Evolutionary conservation across 306 rosid species (phyloP), one percentile per base, ranked within the genome.

Genomic region (Inga oerstediana): DNA sequence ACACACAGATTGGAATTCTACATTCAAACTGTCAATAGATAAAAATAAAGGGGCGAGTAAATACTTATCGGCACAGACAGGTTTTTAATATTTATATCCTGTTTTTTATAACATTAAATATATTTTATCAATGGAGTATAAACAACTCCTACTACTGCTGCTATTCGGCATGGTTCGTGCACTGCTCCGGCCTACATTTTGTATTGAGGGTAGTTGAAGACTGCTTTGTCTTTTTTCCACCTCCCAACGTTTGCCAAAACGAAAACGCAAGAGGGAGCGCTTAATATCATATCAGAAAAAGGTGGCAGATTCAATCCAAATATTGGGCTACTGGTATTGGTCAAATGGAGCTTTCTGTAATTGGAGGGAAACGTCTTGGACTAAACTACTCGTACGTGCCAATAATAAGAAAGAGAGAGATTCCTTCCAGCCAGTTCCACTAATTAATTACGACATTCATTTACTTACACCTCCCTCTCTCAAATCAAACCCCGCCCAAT

Each of bases 211-310:
- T 0, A 22, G 62, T 84, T 70, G 92, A 89, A 89, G 73, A 72
- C 91, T 87, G 89, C 89, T 0, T 87, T 87, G 92, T 87, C 91
- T 32, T 81, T 83, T 80, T 76, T 24, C 7, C 65, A 2, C 66
- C 24, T 1, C 41, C 76, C 30, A 30, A 45, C 59, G 12, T n/a
- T 66, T 72, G 79, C 34, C 17, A 13, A 30, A 13, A 64, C 39
- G 17, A n/a, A 20, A 8, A 56, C 27, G 12, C 27, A 19, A 19
- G 61, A 7, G 3, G 61, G 61, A 19, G 22, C 0, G 2, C 11
- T 64, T 64, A 64, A 27, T 64, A 39, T 12, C 7, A 64, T 61
- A n/a, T 59, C 0, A 62, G 5, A 62, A 30, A 32, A 65, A 24
- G 69, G 70, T 17, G 61, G 45, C n/a, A 16, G 27, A 45, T 49